These are phyloP conservation scores for Incumbomyces delicatus DNA, from an alignment of 2,329 filamentous ascomycete species.

Conservation along the genomic window DNA sequence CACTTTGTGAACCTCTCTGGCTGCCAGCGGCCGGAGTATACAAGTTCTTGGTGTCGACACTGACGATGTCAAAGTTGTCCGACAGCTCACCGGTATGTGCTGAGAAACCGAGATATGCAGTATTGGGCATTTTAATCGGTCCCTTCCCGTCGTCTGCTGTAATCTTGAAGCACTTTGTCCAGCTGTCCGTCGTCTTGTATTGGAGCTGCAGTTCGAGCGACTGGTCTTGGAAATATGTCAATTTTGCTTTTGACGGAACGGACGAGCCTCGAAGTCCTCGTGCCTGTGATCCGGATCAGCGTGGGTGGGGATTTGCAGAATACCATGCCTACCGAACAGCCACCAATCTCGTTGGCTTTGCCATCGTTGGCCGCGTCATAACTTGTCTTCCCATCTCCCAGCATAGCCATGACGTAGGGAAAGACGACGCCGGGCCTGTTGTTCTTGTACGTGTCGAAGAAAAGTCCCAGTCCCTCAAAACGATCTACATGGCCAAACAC, in stretches of 20 bases:
- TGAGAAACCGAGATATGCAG: slow-evolving; percentile 55
- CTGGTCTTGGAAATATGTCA: slow-evolving; percentile 97
- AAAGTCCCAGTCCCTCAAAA: slow-evolving; percentile 90
- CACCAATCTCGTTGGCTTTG: slow-evolving; percentile 83
- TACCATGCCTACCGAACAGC: slow-evolving; percentile 60
- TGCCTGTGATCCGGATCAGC: slow-evolving; percentile 39
- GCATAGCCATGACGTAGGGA: slow-evolving; percentile 97
- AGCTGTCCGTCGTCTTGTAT: slow-evolving; percentile 83
- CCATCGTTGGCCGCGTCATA: slow-evolving; percentile 95
- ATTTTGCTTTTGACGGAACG: slow-evolving; percentile 70
- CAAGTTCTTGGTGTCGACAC: slow-evolving; percentile 74
- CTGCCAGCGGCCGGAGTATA: slow-evolving; percentile 49
- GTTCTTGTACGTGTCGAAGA: slow-evolving; percentile 99
- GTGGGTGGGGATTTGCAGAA: not conserved
- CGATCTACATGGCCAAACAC: slow-evolving; percentile 83
- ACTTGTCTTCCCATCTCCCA: slow-evolving; percentile 75
- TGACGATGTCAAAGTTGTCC: slow-evolving; percentile 96
- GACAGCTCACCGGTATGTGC: slow-evolving; percentile 86
- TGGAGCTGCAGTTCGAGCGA: slow-evolving; percentile 80
- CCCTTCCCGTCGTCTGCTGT: slow-evolving; percentile 46
- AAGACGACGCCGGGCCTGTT: slow-evolving; percentile 92
- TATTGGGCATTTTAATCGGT: slow-evolving; percentile 66
- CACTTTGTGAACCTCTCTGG: slow-evolving; percentile 9
- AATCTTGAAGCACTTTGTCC: slow-evolving; percentile 78
- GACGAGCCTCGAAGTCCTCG: slow-evolving; percentile 74